Percentiles rank a stretch among this genome's conserved stretches.
Conservation (phyloP, 441 rosid genomes). For the Viola pubescens region DNA sequence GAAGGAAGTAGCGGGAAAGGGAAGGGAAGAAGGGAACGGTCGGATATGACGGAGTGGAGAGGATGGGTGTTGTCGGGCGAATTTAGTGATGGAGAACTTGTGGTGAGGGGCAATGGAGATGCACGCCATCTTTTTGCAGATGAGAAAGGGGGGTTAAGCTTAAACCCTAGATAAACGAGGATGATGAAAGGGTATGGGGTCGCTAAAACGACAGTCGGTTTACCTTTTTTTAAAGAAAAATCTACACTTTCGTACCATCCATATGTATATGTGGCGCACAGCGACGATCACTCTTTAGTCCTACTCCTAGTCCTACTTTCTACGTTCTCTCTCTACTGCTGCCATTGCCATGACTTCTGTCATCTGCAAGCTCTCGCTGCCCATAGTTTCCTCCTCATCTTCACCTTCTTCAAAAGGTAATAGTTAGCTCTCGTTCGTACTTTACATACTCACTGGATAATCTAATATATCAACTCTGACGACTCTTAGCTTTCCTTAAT, state of each 20-base stretch:
- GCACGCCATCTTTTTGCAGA: conserved; percentile 12
- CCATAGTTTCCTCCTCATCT: conserved; percentile 34
- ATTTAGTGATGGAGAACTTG: conserved; percentile 8
- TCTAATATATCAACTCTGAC: background rate
- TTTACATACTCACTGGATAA: background rate
- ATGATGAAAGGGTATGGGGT: background rate
- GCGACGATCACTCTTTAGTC: background rate
- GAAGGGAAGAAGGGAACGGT: background rate
- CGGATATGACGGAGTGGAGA: background rate
- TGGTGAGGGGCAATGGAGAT: conserved; percentile 7
- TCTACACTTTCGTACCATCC: background rate
- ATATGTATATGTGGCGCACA: background rate
- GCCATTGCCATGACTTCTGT: conserved; percentile 29
- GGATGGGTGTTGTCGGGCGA: background rate
- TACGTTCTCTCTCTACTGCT: conserved; percentile 6
- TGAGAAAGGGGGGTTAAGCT: background rate
- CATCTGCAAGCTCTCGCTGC: conserved; percentile 27
- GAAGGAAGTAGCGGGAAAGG: conserved; percentile 8
- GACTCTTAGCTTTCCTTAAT: background rate
- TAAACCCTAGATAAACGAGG: background rate
- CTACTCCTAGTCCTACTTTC: background rate
- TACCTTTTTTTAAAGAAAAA: too few species aligned
- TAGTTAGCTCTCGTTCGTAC: background rate
- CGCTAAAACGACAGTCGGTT: background rate
- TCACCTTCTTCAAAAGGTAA: conserved; percentile 39